These are phyloP conservation scores for Solanum lycopersicoides DNA, from an alignment of 257 asterid species.

Conservation along the genomic window DNA sequence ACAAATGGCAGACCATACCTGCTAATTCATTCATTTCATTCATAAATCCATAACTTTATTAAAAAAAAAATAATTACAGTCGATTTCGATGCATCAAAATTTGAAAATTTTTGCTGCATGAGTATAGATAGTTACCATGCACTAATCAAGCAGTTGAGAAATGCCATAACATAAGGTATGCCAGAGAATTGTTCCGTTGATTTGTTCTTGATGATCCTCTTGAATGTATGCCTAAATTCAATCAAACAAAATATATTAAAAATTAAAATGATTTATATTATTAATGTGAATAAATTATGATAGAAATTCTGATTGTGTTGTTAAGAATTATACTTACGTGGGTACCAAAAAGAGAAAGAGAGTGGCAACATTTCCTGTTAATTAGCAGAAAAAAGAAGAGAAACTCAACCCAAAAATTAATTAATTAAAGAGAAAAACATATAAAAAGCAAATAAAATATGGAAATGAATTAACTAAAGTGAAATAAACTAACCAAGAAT, in stretches of 20 bases:
- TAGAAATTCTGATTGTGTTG: neutral
- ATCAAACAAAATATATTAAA: neutral
- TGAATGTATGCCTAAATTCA: slow-evolving; percentile 59
- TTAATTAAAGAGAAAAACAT: neutral
- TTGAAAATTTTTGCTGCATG: neutral
- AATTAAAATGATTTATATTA: neutral
- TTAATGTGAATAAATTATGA: neutral
- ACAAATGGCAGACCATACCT: slow-evolving; percentile 90
- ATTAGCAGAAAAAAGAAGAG: neutral
- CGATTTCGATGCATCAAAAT: too few species aligned
- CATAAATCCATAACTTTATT: neutral
- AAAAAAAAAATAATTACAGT: too few species aligned
- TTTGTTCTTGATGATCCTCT: slow-evolving; percentile 43
- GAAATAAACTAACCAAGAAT: slow-evolving; percentile 36
- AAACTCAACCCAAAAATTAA: neutral
- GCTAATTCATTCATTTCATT: neutral
- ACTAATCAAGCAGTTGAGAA: slow-evolving; percentile 76
- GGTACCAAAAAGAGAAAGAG: slow-evolving; percentile 81
- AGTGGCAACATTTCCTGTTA: slow-evolving; percentile 53
- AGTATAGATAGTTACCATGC: slow-evolving; percentile 38
- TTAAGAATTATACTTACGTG: slow-evolving; percentile 18
- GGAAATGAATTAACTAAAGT: neutral
- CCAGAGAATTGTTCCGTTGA: slow-evolving; percentile 79
- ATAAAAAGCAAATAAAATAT: neutral
- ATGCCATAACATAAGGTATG: slow-evolving; percentile 71